Conservation (phyloP, 202 grass and related monocot species). For the Eragrostis tef region DNA sequence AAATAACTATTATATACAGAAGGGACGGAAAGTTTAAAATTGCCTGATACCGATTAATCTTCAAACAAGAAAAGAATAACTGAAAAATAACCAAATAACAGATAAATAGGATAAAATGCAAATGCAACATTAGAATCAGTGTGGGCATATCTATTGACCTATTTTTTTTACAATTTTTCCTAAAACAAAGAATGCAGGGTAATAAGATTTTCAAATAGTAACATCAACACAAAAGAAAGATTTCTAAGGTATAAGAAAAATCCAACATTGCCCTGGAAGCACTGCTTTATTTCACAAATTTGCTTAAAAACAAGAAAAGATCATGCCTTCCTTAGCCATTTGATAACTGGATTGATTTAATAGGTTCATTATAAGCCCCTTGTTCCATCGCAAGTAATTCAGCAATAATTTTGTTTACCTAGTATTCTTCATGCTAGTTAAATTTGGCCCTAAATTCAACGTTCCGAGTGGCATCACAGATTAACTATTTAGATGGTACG, state of each 20-base stretch:
- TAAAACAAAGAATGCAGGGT: background rate
- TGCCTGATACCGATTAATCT: background rate
- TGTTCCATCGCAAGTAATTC: background rate
- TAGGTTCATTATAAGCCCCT: background rate
- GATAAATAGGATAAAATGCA: background rate
- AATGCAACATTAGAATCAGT: background rate
- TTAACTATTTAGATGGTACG: background rate
- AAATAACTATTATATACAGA: slow-evolving; percentile 31
- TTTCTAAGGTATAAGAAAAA: background rate
- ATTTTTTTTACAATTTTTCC: slow-evolving; percentile 16
- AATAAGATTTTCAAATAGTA: background rate
- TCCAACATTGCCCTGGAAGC: background rate
- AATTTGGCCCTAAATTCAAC: background rate
- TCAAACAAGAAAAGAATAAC: background rate
- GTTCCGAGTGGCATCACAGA: background rate
- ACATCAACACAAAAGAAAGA: background rate
- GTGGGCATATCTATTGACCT: background rate
- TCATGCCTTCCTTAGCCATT: background rate
- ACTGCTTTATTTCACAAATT: background rate
- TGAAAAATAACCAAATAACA: background rate
- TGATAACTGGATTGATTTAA: background rate
- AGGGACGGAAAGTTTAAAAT: slow-evolving; percentile 1
- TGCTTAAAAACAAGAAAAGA: background rate
- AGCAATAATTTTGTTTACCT: background rate
- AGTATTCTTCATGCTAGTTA: background rate